phyloP scores from a whole-genome alignment of 306 rosid species.

The Rubus parviflorus region DNA sequence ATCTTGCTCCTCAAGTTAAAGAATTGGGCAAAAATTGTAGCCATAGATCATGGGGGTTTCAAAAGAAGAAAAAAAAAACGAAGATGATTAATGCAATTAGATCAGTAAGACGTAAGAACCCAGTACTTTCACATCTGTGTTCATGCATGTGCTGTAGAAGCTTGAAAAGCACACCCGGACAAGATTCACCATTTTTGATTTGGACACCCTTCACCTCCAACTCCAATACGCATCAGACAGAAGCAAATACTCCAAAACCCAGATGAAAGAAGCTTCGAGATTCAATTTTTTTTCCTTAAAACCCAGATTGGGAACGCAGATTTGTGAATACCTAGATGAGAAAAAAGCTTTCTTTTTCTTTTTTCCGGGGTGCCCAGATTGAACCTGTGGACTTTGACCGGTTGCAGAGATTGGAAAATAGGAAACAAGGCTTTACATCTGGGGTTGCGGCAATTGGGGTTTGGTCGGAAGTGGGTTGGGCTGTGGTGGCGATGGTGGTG shows the following conservation, averaged over 20 bases:
- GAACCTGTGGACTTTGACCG: slow-evolving; percentile 23
- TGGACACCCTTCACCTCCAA: slow-evolving; percentile 23
- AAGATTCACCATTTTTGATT: slow-evolving; percentile 81
- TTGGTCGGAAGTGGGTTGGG: too few relatives aligned
- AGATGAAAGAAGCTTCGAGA: slow-evolving; percentile 8
- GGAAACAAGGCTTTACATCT: not conserved
- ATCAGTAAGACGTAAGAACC: too few relatives aligned
- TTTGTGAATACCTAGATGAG: slow-evolving; percentile 9
- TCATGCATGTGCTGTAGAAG: slow-evolving; percentile 84
- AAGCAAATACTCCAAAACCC: slow-evolving; percentile 26
- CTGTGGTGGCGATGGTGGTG: too few relatives aligned
- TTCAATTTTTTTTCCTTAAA: slow-evolving; percentile 1
- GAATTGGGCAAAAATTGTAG: too few relatives aligned
- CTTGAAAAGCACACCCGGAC: slow-evolving; percentile 92
- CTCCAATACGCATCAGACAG: slow-evolving; percentile 58
- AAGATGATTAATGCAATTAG: too few relatives aligned
- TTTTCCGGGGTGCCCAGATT: slow-evolving; percentile 20
- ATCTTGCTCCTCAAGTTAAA: too few relatives aligned
- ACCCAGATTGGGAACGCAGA: slow-evolving; percentile 21
- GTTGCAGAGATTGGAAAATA: slow-evolving; percentile 19
- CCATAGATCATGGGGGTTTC: too few relatives aligned
- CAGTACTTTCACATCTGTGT: slow-evolving; percentile 72
- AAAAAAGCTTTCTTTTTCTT: not conserved
- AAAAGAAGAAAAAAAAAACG: too few relatives aligned
- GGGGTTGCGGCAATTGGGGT: too few relatives aligned